These are phyloP conservation scores for Backusella luteola DNA, from an alignment of 192 early-diverging fungal genomes.

Conservation along the genomic window DNA sequence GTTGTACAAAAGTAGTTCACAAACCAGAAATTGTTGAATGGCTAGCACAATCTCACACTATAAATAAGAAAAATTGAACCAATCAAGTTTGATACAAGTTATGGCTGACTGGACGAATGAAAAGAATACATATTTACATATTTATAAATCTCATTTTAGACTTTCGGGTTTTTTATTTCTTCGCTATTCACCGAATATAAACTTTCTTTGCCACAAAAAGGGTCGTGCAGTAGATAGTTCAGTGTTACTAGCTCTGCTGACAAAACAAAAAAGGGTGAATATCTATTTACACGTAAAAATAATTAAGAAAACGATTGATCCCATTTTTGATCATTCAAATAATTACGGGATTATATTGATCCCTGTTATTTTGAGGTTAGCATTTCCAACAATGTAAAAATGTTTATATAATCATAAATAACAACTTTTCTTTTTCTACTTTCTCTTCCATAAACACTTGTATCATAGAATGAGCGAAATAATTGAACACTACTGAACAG, in stretches of 20 bases:
- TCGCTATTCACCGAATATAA: background rate
- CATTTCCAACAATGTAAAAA: background rate
- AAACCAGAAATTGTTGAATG: background rate
- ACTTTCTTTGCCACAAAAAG: background rate
- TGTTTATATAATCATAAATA: constrained; percentile 1
- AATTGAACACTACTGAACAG: background rate
- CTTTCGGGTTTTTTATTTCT: background rate
- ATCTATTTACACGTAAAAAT: background rate
- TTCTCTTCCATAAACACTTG: background rate
- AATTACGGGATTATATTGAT: background rate
- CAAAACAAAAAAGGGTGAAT: background rate
- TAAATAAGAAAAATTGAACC: background rate
- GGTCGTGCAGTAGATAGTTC: background rate
- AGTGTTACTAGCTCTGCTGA: constrained; percentile 3
- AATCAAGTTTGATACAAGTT: background rate
- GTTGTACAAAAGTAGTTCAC: background rate
- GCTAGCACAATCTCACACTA: background rate
- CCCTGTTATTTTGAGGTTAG: background rate
- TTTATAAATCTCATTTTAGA: background rate
- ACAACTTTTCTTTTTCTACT: background rate
- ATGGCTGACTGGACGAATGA: background rate
- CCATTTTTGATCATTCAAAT: background rate
- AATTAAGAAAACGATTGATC: background rate
- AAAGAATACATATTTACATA: background rate
- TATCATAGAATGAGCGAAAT: background rate